Conservation (phyloP, 176 grass and related monocot species). For the Coix lacrymajobi region DNA sequence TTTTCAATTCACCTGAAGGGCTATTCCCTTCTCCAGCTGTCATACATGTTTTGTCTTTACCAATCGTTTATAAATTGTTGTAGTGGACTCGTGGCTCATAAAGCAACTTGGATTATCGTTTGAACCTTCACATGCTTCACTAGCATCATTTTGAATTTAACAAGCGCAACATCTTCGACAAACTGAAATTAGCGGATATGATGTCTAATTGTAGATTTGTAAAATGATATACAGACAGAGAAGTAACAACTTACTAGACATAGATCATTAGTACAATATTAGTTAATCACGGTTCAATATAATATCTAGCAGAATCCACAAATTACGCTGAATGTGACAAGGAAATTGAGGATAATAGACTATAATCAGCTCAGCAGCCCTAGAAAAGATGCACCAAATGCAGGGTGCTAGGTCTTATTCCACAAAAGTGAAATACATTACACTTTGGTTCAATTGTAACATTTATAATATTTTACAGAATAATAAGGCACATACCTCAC, state of each 20-base stretch:
- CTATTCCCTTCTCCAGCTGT: not conserved
- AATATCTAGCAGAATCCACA: not conserved
- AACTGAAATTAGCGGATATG: not conserved
- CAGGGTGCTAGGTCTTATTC: not conserved
- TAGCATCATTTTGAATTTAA: not conserved
- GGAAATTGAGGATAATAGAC: not conserved
- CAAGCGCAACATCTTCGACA: conserved; percentile 6
- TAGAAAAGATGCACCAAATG: not conserved
- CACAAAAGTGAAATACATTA: not conserved
- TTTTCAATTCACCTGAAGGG: not conserved
- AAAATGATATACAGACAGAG: not conserved
- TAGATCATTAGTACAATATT: not conserved
- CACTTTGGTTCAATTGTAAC: not conserved
- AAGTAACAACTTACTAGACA: not conserved
- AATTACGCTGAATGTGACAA: not conserved
- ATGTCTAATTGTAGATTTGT: not conserved
- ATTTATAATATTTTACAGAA: conserved; percentile 9
- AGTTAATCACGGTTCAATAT: not conserved
- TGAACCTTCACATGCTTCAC: not conserved
- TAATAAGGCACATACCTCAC: conserved; percentile 49
- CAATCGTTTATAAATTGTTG: not conserved
- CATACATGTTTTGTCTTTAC: not conserved
- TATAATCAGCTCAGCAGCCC: not conserved
- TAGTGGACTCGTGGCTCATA: not conserved
- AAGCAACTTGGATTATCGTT: not conserved